These are phyloP conservation scores for Diaporthe sp. DNA, from an alignment of 2,329 filamentous ascomycete species.

Conservation along the genomic window DNA sequence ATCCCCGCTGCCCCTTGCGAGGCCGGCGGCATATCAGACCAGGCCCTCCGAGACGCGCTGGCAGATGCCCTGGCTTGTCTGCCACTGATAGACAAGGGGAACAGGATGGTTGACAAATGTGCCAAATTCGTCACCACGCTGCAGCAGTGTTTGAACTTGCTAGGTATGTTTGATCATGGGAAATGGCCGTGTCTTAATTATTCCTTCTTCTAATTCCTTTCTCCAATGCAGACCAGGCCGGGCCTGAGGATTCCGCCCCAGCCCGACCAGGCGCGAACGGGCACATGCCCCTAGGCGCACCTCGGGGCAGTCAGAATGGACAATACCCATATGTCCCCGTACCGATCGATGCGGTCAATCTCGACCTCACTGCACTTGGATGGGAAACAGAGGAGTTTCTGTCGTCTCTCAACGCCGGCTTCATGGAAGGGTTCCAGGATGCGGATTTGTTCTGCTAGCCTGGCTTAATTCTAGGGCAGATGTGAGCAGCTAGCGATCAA, in stretches of 20 bases:
- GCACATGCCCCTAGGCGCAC: background rate
- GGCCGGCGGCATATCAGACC: constrained; percentile 31
- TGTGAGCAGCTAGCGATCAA: background rate
- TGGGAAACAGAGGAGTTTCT: constrained; percentile 35
- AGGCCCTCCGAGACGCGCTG: constrained; percentile 19
- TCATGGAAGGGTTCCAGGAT: constrained; percentile 29
- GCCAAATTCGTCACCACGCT: constrained; percentile 37
- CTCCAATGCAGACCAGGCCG: background rate
- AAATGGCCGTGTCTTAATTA: background rate
- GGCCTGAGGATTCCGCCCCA: background rate
- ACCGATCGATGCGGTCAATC: constrained; percentile 33
- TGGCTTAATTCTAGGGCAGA: background rate
- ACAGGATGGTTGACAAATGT: constrained; percentile 42
- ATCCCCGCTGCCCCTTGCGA: background rate
- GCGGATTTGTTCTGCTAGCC: constrained; percentile 35
- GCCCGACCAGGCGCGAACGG: background rate
- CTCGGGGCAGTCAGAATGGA: constrained; percentile 10
- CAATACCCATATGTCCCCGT: constrained; percentile 32
- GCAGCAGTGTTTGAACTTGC: constrained; percentile 36
- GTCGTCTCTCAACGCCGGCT: constrained; percentile 15
- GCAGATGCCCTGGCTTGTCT: constrained; percentile 35
- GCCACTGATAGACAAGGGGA: constrained; percentile 40
- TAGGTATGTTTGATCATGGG: constrained; percentile 24
- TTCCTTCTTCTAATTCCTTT: background rate
- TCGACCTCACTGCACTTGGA: constrained; percentile 35